Base-by-base conservation (phyloP, 805 yeast species). In the Candida lessepsii region DNA sequence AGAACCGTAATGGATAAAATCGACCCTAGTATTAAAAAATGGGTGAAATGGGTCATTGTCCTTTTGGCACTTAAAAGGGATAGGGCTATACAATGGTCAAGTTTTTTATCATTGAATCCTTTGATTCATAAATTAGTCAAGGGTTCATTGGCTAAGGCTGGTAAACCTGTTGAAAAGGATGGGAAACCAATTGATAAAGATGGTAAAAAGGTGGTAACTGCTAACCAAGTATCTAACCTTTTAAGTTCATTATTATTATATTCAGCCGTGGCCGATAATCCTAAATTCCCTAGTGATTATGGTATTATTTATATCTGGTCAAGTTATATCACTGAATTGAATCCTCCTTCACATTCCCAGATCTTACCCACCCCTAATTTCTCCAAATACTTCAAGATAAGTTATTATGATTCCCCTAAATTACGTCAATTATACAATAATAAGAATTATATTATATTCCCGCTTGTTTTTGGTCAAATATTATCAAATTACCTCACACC, bases 401-500 rank as follows among this genome's bases (percentile, higher is more conserved):
- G 49, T 21, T 43, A 53, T 9, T 60, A 61, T 45, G 45, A 48
- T 11, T 37, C 46, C 1, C 46, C 49, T 8, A 46, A 47, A 50
- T 37, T 64, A 17, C 39, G 43, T 13, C 33, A 37, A 18, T 29
- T 62, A 4, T 66, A 65, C 42, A 30, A 48, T 20, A 50, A 58
- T 33, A 67, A 66, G 48, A 64, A 67, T 41, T 54, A 38, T 23
- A 23, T 67, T 9, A 49, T 67, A 5, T 69, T 52, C 44, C 70
- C 74, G 14, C 40, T 57, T 23, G 47, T 68, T 9, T 68, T 59
- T 45, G 70, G 60, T 11, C 72, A 67, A 47, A 52, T 68, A 32
- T 56, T 68, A 26, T 63, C 70, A 26, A 64, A 65, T 45, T 67
- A 65, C 49, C 49, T 69, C 41, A 64, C 74, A 0, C 73, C 73